Evolutionary conservation across 108 stramenopile genomes (phyloP), one percentile per base, ranked within the genome.

Genomic region (Conticribra guillardii): DNA sequence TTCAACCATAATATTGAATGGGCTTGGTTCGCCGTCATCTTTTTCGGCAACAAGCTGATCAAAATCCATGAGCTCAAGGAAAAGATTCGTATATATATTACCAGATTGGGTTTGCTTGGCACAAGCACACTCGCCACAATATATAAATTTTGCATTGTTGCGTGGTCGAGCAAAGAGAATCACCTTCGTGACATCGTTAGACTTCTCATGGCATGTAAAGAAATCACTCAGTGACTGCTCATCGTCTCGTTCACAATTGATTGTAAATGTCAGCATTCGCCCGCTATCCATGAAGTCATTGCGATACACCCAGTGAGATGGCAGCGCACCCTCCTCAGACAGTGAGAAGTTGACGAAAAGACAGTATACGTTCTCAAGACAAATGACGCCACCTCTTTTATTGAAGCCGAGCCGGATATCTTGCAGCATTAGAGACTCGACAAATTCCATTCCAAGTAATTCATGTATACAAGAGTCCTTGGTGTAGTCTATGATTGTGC

Each of bases 261-360:
- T 11, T 41, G 5, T 41, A 11, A 41, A 41, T 9, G 37, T 41
- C 37, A 41, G 5, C 11, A 41, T 41, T 11, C 37, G 5, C 11
- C 37, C 37, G 5, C 11, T 11, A 41, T 41, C 11, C 37, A 41
- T 9, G 11, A 41, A 41, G 5, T 41, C 37, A 11, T 41, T 41
- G 5, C 37, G 14, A 30, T 62, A 57, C 76, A 82, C 29, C 65
- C 71, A 23, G 53, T 74, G 28, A 16, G 24, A 32, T 66, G 64
- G 17, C 51, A 54, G 61, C 15, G 22, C 15, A 31, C 54, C 17
- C 27, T 54, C 19, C 4, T 26, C 18, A 26, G 37, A 18, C 5
- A 73, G 70, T 22, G 60, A 61, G 53, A 82, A 73, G 53, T 77
- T 76, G 19, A 71, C 55, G 69, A 82, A 82, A 1, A 82, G 19